Conservation (phyloP, 2,329 filamentous ascomycete species). For the Eutypa lata region DNA sequence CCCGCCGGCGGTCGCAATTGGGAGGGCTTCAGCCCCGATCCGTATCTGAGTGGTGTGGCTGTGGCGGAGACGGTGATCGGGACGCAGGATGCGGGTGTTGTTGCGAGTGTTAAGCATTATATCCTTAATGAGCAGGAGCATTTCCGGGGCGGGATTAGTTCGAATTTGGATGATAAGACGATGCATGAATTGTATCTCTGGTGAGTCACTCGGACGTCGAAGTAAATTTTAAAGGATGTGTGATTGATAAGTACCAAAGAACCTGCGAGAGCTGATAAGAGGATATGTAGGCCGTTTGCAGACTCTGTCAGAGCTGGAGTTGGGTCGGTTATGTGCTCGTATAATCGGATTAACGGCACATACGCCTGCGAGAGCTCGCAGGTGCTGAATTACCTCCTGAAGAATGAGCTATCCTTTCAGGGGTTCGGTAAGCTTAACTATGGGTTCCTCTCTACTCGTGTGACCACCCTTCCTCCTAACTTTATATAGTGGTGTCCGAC, state of each 20-base stretch:
- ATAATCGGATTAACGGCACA: slow-evolving; percentile 76
- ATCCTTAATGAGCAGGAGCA: slow-evolving; percentile 63
- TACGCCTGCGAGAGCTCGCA: slow-evolving; percentile 78
- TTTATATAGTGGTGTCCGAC: slow-evolving; percentile 54
- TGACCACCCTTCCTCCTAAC: neutral
- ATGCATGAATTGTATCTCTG: slow-evolving; percentile 74
- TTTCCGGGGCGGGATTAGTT: slow-evolving; percentile 22
- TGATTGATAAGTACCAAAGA: too few species aligned
- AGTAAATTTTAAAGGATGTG: too few species aligned
- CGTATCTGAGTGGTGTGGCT: slow-evolving; percentile 67
- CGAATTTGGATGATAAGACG: slow-evolving; percentile 67
- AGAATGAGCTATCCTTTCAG: slow-evolving; percentile 76
- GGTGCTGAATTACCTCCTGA: slow-evolving; percentile 70
- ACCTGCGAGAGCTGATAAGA: too few species aligned
- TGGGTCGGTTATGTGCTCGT: slow-evolving; percentile 62
- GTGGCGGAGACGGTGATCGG: slow-evolving; percentile 72
- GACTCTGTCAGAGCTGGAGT: slow-evolving; percentile 68
- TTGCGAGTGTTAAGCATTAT: slow-evolving; percentile 74
- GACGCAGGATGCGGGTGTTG: slow-evolving; percentile 73
- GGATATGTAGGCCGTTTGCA: slow-evolving; percentile 64
- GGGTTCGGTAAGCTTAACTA: slow-evolving; percentile 75
- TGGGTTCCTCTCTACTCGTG: slow-evolving; percentile 4
- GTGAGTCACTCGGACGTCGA: too few species aligned
- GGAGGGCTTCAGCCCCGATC: slow-evolving; percentile 70
- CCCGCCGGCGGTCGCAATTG: slow-evolving; percentile 69